phyloP scores from a whole-genome alignment of 2,329 filamentous ascomycete genomes.

The Sclerotinia trifoliorum region DNA sequence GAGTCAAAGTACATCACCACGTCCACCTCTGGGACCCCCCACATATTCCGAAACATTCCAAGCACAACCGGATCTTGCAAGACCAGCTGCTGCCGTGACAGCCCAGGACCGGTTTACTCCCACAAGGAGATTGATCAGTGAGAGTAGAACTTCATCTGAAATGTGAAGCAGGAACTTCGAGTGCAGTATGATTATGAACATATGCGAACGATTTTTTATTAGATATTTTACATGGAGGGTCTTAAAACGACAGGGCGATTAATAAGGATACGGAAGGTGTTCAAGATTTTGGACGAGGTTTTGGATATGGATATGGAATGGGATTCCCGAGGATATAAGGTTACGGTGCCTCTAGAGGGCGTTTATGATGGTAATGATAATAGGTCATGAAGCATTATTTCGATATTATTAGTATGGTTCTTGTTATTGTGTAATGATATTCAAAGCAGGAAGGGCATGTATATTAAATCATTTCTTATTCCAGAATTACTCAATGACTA shows the following conservation, averaged over 20 bases:
- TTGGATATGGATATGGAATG: background rate
- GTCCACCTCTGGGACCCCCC: constrained; percentile 27
- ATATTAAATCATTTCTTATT: background rate
- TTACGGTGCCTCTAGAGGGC: background rate
- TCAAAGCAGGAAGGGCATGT: background rate
- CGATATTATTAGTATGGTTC: too few species aligned
- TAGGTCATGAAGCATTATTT: background rate
- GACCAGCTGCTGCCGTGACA: constrained; percentile 28
- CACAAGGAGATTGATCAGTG: constrained; percentile 25
- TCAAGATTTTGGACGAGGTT: background rate
- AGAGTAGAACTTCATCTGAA: background rate
- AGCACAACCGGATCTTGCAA: constrained; percentile 21
- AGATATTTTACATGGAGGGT: background rate
- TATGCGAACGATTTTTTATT: background rate
- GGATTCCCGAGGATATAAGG: background rate
- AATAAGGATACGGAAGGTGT: background rate
- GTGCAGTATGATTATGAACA: background rate
- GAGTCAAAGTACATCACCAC: constrained; percentile 1
- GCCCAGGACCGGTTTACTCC: constrained; percentile 23
- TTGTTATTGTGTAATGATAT: background rate
- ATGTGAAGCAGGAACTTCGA: background rate
- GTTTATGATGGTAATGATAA: background rate
- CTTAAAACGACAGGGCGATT: background rate
- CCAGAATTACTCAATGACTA: background rate
- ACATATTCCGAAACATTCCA: constrained; percentile 31